Evolutionary conservation across 768 basidiomycete genomes (phyloP).

Genomic region (Sporobolomyces roseus): DNA sequence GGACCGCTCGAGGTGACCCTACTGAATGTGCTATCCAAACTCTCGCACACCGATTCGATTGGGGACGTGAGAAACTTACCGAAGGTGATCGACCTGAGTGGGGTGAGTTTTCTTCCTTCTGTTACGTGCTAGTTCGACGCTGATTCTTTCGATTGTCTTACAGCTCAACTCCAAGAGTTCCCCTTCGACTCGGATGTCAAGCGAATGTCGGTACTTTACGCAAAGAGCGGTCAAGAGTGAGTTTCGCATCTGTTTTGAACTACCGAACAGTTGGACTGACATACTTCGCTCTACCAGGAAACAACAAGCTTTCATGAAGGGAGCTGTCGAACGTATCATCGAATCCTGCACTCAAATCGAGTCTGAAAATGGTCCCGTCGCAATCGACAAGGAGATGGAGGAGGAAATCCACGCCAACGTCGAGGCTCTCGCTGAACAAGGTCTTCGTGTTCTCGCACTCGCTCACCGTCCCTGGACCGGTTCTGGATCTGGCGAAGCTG

Average conservation of each 20-base stretch:
- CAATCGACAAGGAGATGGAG: slow-evolving; percentile 44
- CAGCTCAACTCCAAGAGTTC: slow-evolving; percentile 50
- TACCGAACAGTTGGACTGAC: too few species aligned
- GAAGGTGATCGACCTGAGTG: slow-evolving; percentile 43
- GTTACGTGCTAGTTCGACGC: not conserved
- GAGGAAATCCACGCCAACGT: slow-evolving; percentile 46
- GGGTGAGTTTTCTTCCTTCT: slow-evolving; percentile 9
- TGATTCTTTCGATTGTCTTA: not conserved
- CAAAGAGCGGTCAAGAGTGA: slow-evolving; percentile 20
- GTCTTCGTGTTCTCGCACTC: slow-evolving; percentile 51
- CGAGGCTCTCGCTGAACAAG: slow-evolving; percentile 50
- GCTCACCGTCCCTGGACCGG: slow-evolving; percentile 48
- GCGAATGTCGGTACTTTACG: slow-evolving; percentile 49
- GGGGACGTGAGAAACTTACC: slow-evolving; percentile 27
- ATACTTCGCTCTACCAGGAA: slow-evolving; percentile 21
- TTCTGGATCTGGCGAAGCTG: slow-evolving; percentile 47
- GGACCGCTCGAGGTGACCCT: slow-evolving; percentile 53
- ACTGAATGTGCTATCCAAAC: slow-evolving; percentile 53
- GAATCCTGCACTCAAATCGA: slow-evolving; percentile 53
- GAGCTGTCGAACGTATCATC: slow-evolving; percentile 51
- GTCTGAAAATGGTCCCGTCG: slow-evolving; percentile 40
- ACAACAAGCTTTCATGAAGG: slow-evolving; percentile 46
- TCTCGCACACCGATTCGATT: slow-evolving; percentile 40
- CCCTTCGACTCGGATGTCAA: slow-evolving; percentile 55
- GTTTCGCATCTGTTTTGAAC: not conserved